These are phyloP conservation scores for Graphiopsis chlorocephala DNA, from an alignment of 2,329 filamentous ascomycete genomes.

Conservation along the genomic window DNA sequence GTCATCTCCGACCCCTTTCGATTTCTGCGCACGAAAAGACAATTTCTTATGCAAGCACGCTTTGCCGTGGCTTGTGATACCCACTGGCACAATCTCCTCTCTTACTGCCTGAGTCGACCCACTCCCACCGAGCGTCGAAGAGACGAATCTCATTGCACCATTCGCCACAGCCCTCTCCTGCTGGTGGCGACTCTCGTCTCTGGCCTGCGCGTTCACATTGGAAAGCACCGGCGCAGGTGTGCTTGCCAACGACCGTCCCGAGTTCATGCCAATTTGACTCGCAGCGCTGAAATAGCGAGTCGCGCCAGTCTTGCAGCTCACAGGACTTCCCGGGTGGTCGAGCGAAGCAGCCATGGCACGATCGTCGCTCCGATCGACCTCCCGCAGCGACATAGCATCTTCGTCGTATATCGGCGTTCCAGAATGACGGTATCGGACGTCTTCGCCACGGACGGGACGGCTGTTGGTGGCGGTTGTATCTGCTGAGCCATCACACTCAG, in stretches of 20 bases:
- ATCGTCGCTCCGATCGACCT: background rate
- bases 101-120: background rate
- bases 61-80: background rate
- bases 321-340: background rate
- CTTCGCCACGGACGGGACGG: background rate
- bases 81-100: background rate
- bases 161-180: conserved; percentile 18
- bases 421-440: background rate
- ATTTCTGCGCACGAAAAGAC: background rate
- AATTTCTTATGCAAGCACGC: background rate
- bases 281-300: conserved; percentile 21
- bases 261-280: background rate
- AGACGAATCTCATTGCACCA: conserved; percentile 18
- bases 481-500: background rate
- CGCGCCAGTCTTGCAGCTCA: conserved; percentile 13
- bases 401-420: background rate
- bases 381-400: background rate
- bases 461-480: background rate
- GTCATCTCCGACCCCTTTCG: background rate
- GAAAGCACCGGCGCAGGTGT: background rate
- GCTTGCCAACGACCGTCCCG: background rate
- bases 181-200: background rate
- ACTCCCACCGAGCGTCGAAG: background rate
- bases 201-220: background rate
- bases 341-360: background rate